Percentiles rank a stretch among this genome's conserved stretches.
These are phyloP conservation scores for Wickerhamiella brachini DNA, from an alignment of 805 yeast species.

Conservation along the genomic window DNA sequence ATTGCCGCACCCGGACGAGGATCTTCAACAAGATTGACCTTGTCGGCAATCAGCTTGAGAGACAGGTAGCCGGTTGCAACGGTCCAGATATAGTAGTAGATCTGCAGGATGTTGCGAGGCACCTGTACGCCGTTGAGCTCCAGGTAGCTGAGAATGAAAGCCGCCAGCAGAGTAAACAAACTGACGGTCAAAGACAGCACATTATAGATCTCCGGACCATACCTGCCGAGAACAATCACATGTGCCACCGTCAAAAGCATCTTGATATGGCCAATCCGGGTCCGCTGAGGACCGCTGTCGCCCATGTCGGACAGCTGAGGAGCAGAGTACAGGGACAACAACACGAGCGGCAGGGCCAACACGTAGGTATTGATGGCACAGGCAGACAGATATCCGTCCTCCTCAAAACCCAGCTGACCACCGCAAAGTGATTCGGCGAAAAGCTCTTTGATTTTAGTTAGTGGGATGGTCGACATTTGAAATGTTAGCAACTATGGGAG, in stretches of 20 bases:
- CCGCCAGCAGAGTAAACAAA: constrained; percentile 7
- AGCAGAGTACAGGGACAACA: constrained; percentile 11
- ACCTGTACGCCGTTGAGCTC: constrained; percentile 18
- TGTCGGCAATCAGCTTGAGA: constrained; percentile 10
- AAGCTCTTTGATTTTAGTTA: not conserved
- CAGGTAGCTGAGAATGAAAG: constrained; percentile 14
- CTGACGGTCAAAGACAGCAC: constrained; percentile 10
- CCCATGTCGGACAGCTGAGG: constrained; percentile 7
- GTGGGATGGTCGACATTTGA: not conserved
- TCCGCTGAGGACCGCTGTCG: constrained; percentile 9
- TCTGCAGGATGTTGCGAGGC: constrained; percentile 14
- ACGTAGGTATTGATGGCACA: constrained; percentile 19
- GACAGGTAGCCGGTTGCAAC: constrained; percentile 15
- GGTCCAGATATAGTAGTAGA: constrained; percentile 16
- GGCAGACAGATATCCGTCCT: constrained; percentile 15
- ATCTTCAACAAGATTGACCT: constrained; percentile 3
- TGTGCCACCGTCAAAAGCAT: constrained; percentile 11
- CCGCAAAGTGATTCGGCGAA: constrained; percentile 13
- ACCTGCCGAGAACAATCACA: constrained; percentile 4
- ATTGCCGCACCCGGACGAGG: constrained; percentile 3
- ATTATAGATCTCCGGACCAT: constrained; percentile 16
- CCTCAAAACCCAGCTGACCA: constrained; percentile 11
- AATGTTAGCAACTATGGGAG: not conserved
- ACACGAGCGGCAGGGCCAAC: constrained; percentile 11
- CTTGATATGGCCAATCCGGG: constrained; percentile 12